These are phyloP conservation scores for Bauhinia variegata DNA, from an alignment of 306 rosid species.

Conservation along the genomic window DNA sequence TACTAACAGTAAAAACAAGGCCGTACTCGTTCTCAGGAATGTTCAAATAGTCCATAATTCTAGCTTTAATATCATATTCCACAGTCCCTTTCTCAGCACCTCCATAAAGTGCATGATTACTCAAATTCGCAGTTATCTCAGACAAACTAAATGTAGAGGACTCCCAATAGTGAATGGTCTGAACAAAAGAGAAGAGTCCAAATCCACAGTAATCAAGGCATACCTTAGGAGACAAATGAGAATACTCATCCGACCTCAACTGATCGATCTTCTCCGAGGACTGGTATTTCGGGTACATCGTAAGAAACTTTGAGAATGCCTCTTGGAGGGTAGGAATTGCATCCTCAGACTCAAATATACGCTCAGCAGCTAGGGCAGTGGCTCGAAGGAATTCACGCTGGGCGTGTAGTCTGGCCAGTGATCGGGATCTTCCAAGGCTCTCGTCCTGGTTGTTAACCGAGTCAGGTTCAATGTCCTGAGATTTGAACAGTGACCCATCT, in stretches of 20 bases:
- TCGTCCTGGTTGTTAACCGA: constrained; percentile 59
- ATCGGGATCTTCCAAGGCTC: constrained; percentile 74
- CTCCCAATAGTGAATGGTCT: constrained; percentile 93
- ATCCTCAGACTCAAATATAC: constrained; percentile 70
- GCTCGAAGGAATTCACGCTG: constrained; percentile 91
- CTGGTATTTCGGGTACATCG: constrained; percentile 87
- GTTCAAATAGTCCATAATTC: constrained; percentile 92
- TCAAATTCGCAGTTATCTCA: constrained; percentile 93
- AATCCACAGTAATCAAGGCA: constrained; percentile 99
- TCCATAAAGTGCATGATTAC: constrained; percentile 91
- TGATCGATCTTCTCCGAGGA: constrained; percentile 87
- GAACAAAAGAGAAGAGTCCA: constrained; percentile 87
- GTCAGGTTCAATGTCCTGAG: constrained; percentile 76
- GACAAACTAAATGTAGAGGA: constrained; percentile 95
- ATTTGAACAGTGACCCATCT: constrained; percentile 76
- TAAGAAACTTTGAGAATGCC: constrained; percentile 75
- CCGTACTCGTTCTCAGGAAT: constrained; percentile 95
- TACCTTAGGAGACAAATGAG: constrained; percentile 85
- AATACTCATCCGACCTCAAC: constrained; percentile 81
- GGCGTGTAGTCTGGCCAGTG: constrained; percentile 83
- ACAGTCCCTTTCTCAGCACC: constrained; percentile 89
- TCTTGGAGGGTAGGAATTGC: constrained; percentile 64
- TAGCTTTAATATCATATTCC: constrained; percentile 81
- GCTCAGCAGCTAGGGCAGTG: constrained; percentile 90
- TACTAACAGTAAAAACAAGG: constrained; percentile 92